Evolutionary conservation across 768 basidiomycete genomes (phyloP), one percentile per base, ranked within the genome.

Genomic region (Punctularia strigosozonata): DNA sequence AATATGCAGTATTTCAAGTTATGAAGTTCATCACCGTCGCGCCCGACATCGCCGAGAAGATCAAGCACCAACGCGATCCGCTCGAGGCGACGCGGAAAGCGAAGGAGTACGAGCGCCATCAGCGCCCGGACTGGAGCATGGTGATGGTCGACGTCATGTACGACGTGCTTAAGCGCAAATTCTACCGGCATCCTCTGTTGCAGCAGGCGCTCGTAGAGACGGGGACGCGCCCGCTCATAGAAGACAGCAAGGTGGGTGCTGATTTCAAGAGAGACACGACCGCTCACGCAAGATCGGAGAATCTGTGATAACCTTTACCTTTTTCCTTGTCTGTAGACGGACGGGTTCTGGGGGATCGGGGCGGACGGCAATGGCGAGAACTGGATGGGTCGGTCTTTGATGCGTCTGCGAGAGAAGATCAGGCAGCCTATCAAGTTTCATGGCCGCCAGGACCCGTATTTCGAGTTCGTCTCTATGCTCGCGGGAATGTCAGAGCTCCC

Each of bases 331-430:
- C n/a, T n/a, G n/a, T n/a, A n/a, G n/a, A n/a, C n/a, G n/a, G n/a
- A n/a, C n/a, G n/a, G n/a, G 28, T 83, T 83, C 56, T 85, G 82
- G 80, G 82, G 82, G n/a, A 56, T 75, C 43, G 82, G 82, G 4
- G 63, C 69, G 26, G 77, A 85, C 53, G 60, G 68, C 20, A 59
- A 65, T 48, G 82, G 82, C 17, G 70, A 74, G 30, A 85, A 85
- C 45, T 78, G 84, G 53, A 70, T 85, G 23, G 83, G 82, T 28
- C 80, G 77, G 52, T 73, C 77, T 7, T 65, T 84, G 8, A 69
- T 73, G 46, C 69, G 77, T 45, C 58, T 85, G 46, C 64, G 82
- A 44, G 57, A 62, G 33, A 69, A 66, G 52, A 57, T 81, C 38
- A n/a, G n/a, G n/a, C n/a, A n/a, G n/a, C n/a, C n/a, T n/a, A n/a